These are phyloP conservation scores for Durotheca rogersii DNA, from an alignment of 495 filamentous ascomycete genomes.

Conservation along the genomic window DNA sequence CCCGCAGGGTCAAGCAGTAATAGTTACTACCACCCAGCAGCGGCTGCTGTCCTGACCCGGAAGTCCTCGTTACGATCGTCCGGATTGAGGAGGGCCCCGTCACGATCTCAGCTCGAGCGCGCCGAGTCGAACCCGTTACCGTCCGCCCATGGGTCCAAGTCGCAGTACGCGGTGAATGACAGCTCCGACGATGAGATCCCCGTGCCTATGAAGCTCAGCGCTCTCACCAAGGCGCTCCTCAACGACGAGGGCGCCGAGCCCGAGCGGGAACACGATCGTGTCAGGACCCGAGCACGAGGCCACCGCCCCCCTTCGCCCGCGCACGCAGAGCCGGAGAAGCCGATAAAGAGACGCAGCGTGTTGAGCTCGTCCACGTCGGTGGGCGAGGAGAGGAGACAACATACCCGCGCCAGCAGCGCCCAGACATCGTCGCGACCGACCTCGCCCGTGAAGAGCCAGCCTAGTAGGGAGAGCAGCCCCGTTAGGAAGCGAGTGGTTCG, in stretches of 20 bases:
- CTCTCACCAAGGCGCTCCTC: conserved; percentile 72
- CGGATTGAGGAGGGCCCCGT: conserved; percentile 41
- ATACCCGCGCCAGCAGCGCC: conserved; percentile 41
- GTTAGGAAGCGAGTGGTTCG: conserved; percentile 58
- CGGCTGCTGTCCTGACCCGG: conserved; percentile 38
- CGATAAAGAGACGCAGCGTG: conserved; percentile 37
- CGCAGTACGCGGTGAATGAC: conserved; percentile 49
- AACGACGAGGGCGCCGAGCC: conserved; percentile 59
- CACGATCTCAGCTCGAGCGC: conserved; percentile 37
- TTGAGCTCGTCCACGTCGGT: conserved; percentile 36
- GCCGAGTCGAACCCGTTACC: conserved; percentile 41
- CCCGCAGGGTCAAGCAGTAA: conserved; percentile 38
- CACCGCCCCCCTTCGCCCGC: conserved; percentile 54
- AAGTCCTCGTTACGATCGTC: conserved; percentile 44
- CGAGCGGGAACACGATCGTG: conserved; percentile 59
- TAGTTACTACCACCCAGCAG: conserved; percentile 39
- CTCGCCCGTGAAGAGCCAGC: conserved; percentile 38
- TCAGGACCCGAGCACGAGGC: conserved; percentile 54
- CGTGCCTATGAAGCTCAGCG: conserved; percentile 75
- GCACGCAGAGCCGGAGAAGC: conserved; percentile 43
- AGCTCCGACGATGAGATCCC: conserved; percentile 76
- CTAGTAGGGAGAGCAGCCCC: conserved; percentile 42
- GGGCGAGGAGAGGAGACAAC: conserved; percentile 37
- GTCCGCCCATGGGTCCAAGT: conserved; percentile 23
- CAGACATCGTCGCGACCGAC: conserved; percentile 40